phyloP scores from a whole-genome alignment of 805 yeast species.

The Pichia occidentalis region DNA sequence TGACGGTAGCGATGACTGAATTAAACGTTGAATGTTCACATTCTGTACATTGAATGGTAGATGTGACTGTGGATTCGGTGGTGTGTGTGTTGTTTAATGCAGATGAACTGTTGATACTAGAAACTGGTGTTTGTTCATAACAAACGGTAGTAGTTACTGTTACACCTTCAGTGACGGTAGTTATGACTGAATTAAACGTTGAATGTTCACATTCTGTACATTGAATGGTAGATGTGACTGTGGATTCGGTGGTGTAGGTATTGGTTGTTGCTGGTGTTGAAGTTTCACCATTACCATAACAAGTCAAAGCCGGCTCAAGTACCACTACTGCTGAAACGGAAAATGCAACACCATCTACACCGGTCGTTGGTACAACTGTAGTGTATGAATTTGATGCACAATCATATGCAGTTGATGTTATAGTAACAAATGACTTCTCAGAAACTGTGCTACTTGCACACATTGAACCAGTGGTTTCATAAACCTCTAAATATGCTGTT shows the following conservation, averaged over 20 bases:
- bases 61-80: background rate
- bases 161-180: slow-evolving; percentile 6
- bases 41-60: slow-evolving; percentile 4
- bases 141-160: slow-evolving; percentile 2
- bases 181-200: background rate
- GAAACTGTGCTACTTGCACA: background rate
- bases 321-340: background rate
- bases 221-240: background rate
- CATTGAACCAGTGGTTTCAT: background rate
- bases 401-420: background rate
- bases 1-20: slow-evolving; percentile 3
- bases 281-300: too few species aligned
- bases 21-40: slow-evolving; percentile 4
- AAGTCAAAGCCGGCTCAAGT: background rate
- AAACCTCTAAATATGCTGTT: slow-evolving; percentile 1
- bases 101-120: background rate
- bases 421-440: background rate
- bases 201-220: slow-evolving; percentile 5
- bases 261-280: background rate
- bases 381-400: slow-evolving; percentile 1
- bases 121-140: slow-evolving; percentile 6
- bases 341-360: background rate
- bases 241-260: background rate
- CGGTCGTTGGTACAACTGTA: background rate
- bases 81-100: background rate